Base-by-base conservation (phyloP, 225 moss, liverwort and hornwort species). In the Neckera pumila region DNA sequence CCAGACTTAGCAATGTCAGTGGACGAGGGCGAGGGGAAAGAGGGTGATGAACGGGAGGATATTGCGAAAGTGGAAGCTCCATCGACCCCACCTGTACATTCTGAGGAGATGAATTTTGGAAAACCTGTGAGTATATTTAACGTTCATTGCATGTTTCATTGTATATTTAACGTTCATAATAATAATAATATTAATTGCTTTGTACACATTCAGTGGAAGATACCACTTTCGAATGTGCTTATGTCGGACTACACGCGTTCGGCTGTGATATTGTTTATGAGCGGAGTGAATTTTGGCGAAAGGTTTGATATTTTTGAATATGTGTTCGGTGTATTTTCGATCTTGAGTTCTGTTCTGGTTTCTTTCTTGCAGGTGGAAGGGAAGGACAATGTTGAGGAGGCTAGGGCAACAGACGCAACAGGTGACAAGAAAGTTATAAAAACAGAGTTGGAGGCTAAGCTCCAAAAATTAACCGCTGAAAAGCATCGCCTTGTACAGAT, bases 401-500 rank as follows among this genome's bases (percentile, higher is more conserved):
- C 49, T 28, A 88, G 87, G 53, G 84, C 86, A 84, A 85, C 84
- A 78, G 65, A 91, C 59, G 71, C 89, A 90, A 88, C 86, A 72
- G 89, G 83, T 88, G 94, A 92, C 76, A 93, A 95, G 86, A 90
- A 79, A 84, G 88, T 71, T 23, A 89, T 62, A 36, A 97, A 90
- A 91, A 90, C 94, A 62, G 95, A 93, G 89, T 91, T 96, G 92
- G 95, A 96, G 94, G 95, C 94, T 82, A 98, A 95, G 90, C 93
- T 98, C 88, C 88, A 95, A 95, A 94, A 77, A 84, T 70, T 98
- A 80, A 98, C 96, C 80, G 95, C 95, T 62, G 96, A 96, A 85
- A 98, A 98, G 75, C 98, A 98, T 93, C 96, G 91, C 61, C 94
- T 96, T 87, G 98, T 98, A 64, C 94, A 96, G 76, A 95, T 96